These are phyloP conservation scores for Pelagophyceae sp. DNA, from an alignment of 352 stramenopile genomes.

Conservation along the genomic window DNA sequence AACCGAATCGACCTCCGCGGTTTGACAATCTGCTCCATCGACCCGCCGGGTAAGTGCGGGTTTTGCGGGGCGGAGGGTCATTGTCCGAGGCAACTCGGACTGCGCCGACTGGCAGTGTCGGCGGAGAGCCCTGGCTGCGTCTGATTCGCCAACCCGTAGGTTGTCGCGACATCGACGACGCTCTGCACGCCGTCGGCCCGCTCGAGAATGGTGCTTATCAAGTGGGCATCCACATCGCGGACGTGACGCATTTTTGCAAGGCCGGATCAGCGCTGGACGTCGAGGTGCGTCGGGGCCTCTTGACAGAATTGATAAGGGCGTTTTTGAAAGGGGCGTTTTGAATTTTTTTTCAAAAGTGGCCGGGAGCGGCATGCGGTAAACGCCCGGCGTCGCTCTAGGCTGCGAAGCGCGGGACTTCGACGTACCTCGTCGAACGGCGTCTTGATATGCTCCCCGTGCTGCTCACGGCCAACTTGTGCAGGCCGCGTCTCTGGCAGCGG, in stretches of 20 bases:
- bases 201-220: slow-evolving; percentile 85
- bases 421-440: slow-evolving; percentile 94
- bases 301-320: not conserved
- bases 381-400: slow-evolving; percentile 27
- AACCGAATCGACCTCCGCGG: slow-evolving; percentile 78
- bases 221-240: slow-evolving; percentile 95
- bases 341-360: not conserved
- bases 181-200: slow-evolving; percentile 73
- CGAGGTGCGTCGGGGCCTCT: slow-evolving; percentile 49
- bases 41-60: too few relatives aligned
- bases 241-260: slow-evolving; percentile 96
- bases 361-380: not conserved
- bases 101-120: too few relatives aligned
- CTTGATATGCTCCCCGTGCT: slow-evolving; percentile 95
- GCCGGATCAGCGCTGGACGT: slow-evolving; percentile 83
- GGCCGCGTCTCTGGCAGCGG: too few relatives aligned
- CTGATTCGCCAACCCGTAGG: too few relatives aligned
- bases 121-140: too few relatives aligned
- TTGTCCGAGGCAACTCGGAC: too few relatives aligned
- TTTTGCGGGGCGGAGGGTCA: too few relatives aligned
- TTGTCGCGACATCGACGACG: slow-evolving; percentile 98
- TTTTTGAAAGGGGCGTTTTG: not conserved
- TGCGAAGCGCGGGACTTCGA: slow-evolving; percentile 75
- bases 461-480: slow-evolving; percentile 93
- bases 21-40: slow-evolving; percentile 77